Conservation (phyloP, 306 rosid genomes). For the Astragalus membranaceus region DNA sequence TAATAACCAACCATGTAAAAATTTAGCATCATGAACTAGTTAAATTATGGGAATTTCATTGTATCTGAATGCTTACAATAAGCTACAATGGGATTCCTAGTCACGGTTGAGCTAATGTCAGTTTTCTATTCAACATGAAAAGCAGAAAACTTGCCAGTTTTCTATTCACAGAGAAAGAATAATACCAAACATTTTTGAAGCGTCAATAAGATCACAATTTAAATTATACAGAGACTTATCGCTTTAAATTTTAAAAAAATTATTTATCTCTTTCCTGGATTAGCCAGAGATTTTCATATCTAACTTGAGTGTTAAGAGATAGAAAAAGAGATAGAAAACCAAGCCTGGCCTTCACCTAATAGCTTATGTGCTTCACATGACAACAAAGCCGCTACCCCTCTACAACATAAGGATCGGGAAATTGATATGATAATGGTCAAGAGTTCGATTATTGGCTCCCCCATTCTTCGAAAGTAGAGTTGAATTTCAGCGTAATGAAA, state of each 20-base stretch:
- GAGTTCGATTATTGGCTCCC: background rate
- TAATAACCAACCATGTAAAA: background rate
- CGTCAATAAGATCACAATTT: background rate
- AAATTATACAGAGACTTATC: background rate
- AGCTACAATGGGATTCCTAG: background rate
- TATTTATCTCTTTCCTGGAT: background rate
- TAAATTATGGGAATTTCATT: background rate
- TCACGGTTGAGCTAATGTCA: background rate
- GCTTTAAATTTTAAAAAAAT: too few relatives aligned
- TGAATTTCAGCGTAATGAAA: background rate
- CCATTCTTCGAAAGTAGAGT: background rate
- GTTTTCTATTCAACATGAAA: background rate
- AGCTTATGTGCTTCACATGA: background rate
- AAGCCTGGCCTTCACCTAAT: background rate
- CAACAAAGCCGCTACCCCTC: background rate
- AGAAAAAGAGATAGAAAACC: too few relatives aligned
- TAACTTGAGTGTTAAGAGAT: background rate
- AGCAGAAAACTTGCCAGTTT: background rate
- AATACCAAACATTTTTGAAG: background rate
- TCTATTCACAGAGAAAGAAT: background rate
- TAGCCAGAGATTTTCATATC: background rate
- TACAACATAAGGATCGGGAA: background rate
- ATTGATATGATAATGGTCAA: background rate
- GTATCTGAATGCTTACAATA: slow-evolving; percentile 11
- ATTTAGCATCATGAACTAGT: background rate